A percentile compares a stretch with the other conserved stretches of the same genome.
Conservation (phyloP, 2,329 filamentous ascomycete genomes). For the Cordyceps javanica region DNA sequence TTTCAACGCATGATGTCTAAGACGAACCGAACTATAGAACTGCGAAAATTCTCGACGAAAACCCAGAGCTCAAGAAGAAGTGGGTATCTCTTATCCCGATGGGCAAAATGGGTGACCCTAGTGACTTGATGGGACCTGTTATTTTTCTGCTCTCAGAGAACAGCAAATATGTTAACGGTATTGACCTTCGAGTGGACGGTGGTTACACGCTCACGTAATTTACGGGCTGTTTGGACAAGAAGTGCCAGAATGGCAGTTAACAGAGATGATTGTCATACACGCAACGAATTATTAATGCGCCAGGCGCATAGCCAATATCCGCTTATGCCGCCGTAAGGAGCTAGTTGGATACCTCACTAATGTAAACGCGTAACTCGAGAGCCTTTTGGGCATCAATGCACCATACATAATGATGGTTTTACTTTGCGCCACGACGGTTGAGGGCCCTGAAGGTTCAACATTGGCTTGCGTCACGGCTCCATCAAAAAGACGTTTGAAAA, state of each 20-base stretch:
- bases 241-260: not conserved
- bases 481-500: too few species aligned
- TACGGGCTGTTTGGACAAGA: not conserved
- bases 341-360: too few species aligned
- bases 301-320: not conserved
- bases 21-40: slow-evolving; percentile 49
- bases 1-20: not conserved
- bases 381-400: too few species aligned
- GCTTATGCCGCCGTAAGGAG: not conserved
- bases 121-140: slow-evolving; percentile 90
- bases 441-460: too few species aligned
- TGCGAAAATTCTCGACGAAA: slow-evolving; percentile 89
- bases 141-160: slow-evolving; percentile 81
- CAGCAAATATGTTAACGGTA: slow-evolving; percentile 63
- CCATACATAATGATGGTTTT: too few species aligned
- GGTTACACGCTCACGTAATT: slow-evolving; percentile 81
- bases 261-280: not conserved
- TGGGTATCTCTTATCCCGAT: slow-evolving; percentile 91
- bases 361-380: too few species aligned
- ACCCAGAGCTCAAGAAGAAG: slow-evolving; percentile 80
- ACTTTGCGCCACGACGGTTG: too few species aligned
- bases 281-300: too few species aligned
- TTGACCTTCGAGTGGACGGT: slow-evolving; percentile 76
- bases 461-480: too few species aligned
- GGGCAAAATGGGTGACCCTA: slow-evolving; percentile 86